Evolutionary conservation across 2,329 filamentous ascomycete genomes (phyloP), one percentile per base, ranked within the genome.

Genomic region (Thielaviopsis musarum): DNA sequence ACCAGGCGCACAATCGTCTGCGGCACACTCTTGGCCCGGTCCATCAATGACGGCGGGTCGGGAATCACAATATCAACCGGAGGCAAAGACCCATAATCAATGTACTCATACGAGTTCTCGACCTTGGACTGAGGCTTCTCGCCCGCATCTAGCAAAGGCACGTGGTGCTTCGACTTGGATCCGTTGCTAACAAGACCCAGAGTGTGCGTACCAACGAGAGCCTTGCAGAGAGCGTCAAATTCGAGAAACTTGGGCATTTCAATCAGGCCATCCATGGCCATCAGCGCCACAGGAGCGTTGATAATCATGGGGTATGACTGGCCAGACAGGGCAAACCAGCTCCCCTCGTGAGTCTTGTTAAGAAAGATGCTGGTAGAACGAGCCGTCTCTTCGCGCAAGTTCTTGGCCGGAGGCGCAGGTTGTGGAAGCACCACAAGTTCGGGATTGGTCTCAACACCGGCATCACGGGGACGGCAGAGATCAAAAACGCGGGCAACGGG

Each of bases 301-400:
- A 91, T 85, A 28, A 95, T 88, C 10, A 91, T 78, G 3, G 93
- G 93, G 66, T 96, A 97, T 9, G 83, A 83, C 49, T 77, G 78
- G 61, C 94, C 91, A 1, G 91, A 96, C 72, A 97, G 79, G 34
- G 91, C 93, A 70, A 91, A 98, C 90, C 91, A 97, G 62, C 87
- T 87, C 30, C 91, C 91, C n/a, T 77, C 75, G 59, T 87, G 81
- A 1, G 91, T 96, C 65, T 85, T 85, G 68, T 96, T 95, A 61
- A 97, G 78, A 67, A 93, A 95, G 0, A 96, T 83, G 60, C 81
- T 83, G 62, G 79, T 77, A 63, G 77, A 78, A 34, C 83, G 76
- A 54, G 79, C 75, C 41, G 77, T 74, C 26, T 72, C 73, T 17
- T 72, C 71, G 1, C 73, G 70, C n/a, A 76, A 73, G 57, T 81